These are phyloP conservation scores for Cladosporium austrohemisphaericum DNA, from an alignment of 2,329 filamentous ascomycete genomes.

Conservation along the genomic window DNA sequence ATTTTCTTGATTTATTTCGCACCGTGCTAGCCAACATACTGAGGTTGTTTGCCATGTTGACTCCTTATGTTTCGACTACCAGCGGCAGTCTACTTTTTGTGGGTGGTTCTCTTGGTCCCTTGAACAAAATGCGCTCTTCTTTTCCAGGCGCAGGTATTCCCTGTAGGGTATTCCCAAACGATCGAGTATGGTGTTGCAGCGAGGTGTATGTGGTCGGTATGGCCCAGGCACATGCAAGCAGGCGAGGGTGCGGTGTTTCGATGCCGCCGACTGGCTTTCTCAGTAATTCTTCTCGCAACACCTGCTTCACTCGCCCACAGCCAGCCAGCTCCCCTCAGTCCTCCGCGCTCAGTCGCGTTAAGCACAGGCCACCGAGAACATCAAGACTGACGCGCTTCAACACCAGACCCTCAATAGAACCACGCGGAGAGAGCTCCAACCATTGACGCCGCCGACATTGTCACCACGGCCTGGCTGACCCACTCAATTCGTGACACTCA, in stretches of 20 bases:
- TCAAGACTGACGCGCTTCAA: no score
- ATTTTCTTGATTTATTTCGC: slow-evolving; percentile 21
- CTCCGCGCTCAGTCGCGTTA: no score
- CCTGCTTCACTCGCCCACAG: background rate
- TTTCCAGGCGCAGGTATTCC: background rate
- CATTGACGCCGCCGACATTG: no score
- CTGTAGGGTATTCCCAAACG: background rate
- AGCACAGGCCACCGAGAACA: no score
- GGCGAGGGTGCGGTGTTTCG: background rate
- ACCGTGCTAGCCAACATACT: slow-evolving; percentile 1
- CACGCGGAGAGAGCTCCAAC: no score
- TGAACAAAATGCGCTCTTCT: background rate
- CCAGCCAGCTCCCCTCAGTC: slow-evolving; percentile 6
- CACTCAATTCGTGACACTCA: no score
- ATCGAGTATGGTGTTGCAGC: background rate
- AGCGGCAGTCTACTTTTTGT: slow-evolving; percentile 8
- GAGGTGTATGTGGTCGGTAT: background rate
- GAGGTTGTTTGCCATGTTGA: slow-evolving; percentile 16
- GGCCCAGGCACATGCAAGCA: background rate
- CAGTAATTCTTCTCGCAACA: background rate
- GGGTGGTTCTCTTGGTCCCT: background rate
- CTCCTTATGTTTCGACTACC: slow-evolving; percentile 47
- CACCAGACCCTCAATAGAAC: no score
- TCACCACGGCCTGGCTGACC: no score
- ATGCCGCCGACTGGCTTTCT: background rate